Base-by-base conservation (phyloP, 2,329 filamentous ascomycete species). In the Trichoderma arundinaceum region DNA sequence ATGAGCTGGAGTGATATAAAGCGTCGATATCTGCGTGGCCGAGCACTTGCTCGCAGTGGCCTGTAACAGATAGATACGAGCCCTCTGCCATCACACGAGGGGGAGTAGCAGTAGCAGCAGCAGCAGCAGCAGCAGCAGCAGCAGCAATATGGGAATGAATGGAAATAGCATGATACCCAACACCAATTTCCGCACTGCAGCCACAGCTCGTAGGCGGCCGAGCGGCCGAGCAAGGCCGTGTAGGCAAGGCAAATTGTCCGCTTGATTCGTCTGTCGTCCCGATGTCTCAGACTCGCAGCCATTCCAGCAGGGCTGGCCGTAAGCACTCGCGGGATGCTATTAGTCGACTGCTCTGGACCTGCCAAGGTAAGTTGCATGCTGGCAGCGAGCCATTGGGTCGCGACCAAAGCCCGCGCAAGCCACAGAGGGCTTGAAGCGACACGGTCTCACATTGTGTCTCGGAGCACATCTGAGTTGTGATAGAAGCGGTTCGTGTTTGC, bases 51-150 rank as follows among this genome's bases (percentile, higher is more conserved):
- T 64, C 51, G 22, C 33, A 49, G 33, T 28, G 52, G 52, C 52
- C 32, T 64, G 61, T 48, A 64, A 57, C 61, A 43, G 35, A 56
- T 56, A 64, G 61, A 64, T 38, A 64, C 52, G 35, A 57, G 51
- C 32, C 51, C 43, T 48, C 52, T 57, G 15, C 32, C 15, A 35
- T 56, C 41, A 28, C 43, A 48, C 52, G 41, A 49, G 22, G 44
- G 52, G 38, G 19, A 22, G n/a, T 58, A 48, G 46, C 33, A 28
- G 22, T 28, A 28, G 22, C 22, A 28, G 4, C 4, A 28, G 22
- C 22, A 28, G 4, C 4, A 28, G 22, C 22, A 28, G 22, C 4
- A 28, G 22, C 22, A 28, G 22, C 4, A 28, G 22, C 22, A 33
- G 46, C 35, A 53, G 39, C 49, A 32, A 32, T 52, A 52, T 52